Base-by-base conservation (phyloP, 2,329 filamentous ascomycete species). In the Teratosphaeria gauchensis region DNA sequence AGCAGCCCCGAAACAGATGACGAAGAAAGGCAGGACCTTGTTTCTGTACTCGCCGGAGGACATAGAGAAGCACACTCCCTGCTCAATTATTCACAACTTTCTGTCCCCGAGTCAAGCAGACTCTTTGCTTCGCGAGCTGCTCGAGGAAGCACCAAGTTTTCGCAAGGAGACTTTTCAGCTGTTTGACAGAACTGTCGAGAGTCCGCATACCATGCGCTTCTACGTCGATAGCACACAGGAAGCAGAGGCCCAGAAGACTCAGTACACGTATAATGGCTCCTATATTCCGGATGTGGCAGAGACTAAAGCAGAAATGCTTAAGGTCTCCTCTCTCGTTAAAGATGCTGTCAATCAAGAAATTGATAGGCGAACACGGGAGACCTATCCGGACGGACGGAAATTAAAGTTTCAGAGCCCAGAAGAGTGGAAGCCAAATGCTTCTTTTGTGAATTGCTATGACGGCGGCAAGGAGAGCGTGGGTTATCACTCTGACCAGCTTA, bases 361-460 rank as follows among this genome's bases (percentile, higher is more conserved):
- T n/a, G 75, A 82, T 57, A 77, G 80, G 6, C 85, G 91, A 7
- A 94, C 92, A 61, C 76, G 76, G 54, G 79, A 82, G 2, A 80
- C 81, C 57, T 90, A 94, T 61, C 86, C 88, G 0, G 77, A 76
- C 19, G 84, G 85, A 12, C 79, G 83, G 71, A 95, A 92, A 71
- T 81, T 96, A 31, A 85, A 81, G 65, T 85, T 89, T 65, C 92
- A 96, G 68, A 88, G 86, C 0, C 82, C 89, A 0, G 73, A 81
- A 0, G 74, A 80, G 4, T 97, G 92, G 92, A 77, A 78, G 8
- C 89, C 92, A 9, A 97, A 97, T 69, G 90, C 90, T 0, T 90
- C 92, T 0, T 92, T 96, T 68, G 92, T 95, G 16, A 99, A 99
- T 72, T 95, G 90, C 76, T 99, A 99, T 72, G 79, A 86, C 66